A percentile compares a stretch with the other conserved stretches of the same genome.
Conservation (phyloP, 257 asterid species). For the Salvia miltiorrhiza region DNA sequence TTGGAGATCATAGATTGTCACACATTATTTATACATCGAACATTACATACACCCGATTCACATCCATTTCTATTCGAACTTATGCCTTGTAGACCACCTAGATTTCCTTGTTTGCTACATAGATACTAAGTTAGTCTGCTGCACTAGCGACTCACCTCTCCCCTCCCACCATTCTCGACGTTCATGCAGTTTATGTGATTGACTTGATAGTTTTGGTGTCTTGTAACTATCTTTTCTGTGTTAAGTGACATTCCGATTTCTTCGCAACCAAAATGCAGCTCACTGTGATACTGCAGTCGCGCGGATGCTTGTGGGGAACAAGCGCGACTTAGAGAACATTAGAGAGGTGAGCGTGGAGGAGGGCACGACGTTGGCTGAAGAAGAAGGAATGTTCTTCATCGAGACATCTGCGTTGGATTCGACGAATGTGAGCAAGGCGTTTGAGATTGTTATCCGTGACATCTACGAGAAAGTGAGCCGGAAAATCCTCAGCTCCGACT, state of each 20-base stretch:
- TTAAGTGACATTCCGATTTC: background rate
- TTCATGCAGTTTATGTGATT: background rate
- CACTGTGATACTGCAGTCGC: conserved; percentile 66
- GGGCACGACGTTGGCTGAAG: conserved; percentile 63
- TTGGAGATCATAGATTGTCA: too few species aligned
- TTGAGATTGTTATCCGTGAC: conserved; percentile 68
- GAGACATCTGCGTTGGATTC: conserved; percentile 79
- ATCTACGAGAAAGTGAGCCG: conserved; percentile 61
- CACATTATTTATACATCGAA: too few species aligned
- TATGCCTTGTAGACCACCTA: too few species aligned
- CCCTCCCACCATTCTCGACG: background rate
- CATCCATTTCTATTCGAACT: too few species aligned
- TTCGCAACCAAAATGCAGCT: conserved; percentile 35
- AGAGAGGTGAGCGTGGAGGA: conserved; percentile 69
- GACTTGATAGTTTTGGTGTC: background rate
- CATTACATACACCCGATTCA: too few species aligned
- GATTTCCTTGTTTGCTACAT: too few species aligned
- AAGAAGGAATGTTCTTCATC: conserved; percentile 67
- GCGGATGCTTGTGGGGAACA: conserved; percentile 76
- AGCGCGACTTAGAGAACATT: conserved; percentile 63
- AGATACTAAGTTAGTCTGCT: too few species aligned
- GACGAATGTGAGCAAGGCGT: conserved; percentile 61
- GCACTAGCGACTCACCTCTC: background rate
- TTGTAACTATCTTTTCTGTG: background rate
- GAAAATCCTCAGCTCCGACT: conserved; percentile 59